phyloP scores from a whole-genome alignment of 1,284 basidiomycete species.

The Boletus calvinii region DNA sequence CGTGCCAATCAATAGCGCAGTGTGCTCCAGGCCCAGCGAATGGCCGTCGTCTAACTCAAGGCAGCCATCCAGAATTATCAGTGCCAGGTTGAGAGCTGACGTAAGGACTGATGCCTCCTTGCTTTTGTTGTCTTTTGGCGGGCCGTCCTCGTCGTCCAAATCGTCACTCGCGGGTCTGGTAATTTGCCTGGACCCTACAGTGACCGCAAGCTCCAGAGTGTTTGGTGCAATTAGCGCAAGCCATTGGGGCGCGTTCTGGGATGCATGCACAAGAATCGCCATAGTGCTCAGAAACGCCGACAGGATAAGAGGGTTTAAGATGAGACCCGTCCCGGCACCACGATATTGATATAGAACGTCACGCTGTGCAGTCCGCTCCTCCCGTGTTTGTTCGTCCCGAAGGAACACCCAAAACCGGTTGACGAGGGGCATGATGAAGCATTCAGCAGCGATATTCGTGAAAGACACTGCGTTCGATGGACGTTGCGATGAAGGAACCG shows the following conservation, averaged over 20 bases:
- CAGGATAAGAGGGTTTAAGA: constrained; percentile 75
- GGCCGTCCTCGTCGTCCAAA: constrained; percentile 37
- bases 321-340: constrained; percentile 75
- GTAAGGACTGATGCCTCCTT: constrained; percentile 73
- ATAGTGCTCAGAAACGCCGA: constrained; percentile 76
- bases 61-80: constrained; percentile 75
- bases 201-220: constrained; percentile 77
- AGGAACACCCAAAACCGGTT: constrained; percentile 91
- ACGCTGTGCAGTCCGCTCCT: constrained; percentile 59
- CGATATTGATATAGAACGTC: constrained; percentile 54
- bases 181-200: constrained; percentile 68
- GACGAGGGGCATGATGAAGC: constrained; percentile 84
- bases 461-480: constrained; percentile 45
- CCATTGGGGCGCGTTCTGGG: constrained; percentile 78
- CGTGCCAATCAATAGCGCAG: constrained; percentile 65
- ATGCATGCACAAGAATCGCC: constrained; percentile 79
- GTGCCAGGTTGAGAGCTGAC: constrained; percentile 72
- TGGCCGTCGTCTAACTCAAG: constrained; percentile 76
- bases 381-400: constrained; percentile 74
- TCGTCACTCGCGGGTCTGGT: constrained; percentile 47
- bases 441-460: constrained; percentile 79
- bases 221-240: constrained; percentile 78
- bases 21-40: constrained; percentile 73
- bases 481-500: constrained; percentile 13
- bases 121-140: constrained; percentile 22